Evolutionary conservation across 768 basidiomycete genomes (phyloP).

Genomic region (Dendrothele bispora): DNA sequence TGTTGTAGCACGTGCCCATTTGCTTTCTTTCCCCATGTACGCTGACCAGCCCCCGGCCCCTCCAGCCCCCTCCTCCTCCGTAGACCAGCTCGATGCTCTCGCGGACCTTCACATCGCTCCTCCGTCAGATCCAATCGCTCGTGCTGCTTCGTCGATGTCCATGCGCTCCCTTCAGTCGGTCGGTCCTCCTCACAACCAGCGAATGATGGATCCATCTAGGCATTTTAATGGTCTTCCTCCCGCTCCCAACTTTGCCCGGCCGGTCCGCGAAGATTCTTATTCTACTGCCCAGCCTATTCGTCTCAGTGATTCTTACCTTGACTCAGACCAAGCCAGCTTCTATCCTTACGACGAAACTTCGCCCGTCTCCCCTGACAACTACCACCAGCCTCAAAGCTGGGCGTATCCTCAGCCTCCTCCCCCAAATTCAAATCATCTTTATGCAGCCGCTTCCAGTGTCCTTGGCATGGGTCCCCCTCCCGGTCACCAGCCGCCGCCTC

Average conservation of each 20-base stretch:
- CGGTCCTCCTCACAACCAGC: constrained; percentile 18
- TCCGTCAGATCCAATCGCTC: constrained; percentile 52
- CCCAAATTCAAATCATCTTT: constrained; percentile 56
- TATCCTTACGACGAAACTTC: constrained; percentile 38
- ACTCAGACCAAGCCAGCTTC: constrained; percentile 35
- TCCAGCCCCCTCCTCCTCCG: too few species aligned
- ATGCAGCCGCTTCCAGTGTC: constrained; percentile 78
- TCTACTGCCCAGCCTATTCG: constrained; percentile 21
- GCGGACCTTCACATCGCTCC: too few species aligned
- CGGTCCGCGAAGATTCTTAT: not conserved
- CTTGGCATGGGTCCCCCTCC: constrained; percentile 75
- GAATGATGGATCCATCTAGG: constrained; percentile 32
- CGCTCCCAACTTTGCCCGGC: constrained; percentile 19
- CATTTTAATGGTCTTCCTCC: constrained; percentile 43
- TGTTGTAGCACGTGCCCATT: too few species aligned
- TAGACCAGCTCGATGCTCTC: too few species aligned
- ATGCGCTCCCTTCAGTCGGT: constrained; percentile 32
- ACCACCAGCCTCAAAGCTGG: constrained; percentile 10
- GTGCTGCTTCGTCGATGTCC: constrained; percentile 61
- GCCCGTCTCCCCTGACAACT: constrained; percentile 17
- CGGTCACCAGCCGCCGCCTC: constrained; percentile 19
- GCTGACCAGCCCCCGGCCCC: too few species aligned
- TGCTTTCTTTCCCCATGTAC: too few species aligned
- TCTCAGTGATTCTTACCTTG: constrained; percentile 25
- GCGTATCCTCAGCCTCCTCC: constrained; percentile 20